phyloP scores from a whole-genome alignment of 345 rosid genomes.

The Pistacia integerrima region DNA sequence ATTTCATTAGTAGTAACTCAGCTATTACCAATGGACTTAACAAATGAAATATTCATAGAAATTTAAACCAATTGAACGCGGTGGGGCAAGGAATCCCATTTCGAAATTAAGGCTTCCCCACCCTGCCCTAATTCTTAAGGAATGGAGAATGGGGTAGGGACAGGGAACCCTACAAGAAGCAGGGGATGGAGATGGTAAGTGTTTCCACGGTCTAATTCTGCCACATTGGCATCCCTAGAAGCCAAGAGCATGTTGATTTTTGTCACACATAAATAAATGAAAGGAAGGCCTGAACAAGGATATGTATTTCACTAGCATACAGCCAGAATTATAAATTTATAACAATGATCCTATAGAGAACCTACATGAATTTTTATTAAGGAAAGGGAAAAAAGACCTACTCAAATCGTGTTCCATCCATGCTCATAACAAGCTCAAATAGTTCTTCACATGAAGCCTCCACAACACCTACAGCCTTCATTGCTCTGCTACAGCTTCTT shows the following conservation, averaged over 20 bases:
- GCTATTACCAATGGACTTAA: neutral
- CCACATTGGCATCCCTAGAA: too few relatives aligned
- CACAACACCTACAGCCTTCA: conserved; percentile 99
- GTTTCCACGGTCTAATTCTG: too few relatives aligned
- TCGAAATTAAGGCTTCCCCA: too few relatives aligned
- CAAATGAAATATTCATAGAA: too few relatives aligned
- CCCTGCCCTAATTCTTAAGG: neutral
- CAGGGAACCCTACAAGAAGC: too few relatives aligned
- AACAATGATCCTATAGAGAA: neutral
- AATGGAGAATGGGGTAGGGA: neutral
- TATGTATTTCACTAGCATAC: conserved; percentile 1
- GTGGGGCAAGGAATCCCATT: too few relatives aligned
- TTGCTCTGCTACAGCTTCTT: conserved; percentile 99
- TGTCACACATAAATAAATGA: neutral
- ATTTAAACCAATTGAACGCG: too few relatives aligned
- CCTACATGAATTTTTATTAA: neutral
- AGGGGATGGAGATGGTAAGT: too few relatives aligned
- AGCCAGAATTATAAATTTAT: neutral
- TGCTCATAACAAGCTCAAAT: conserved; percentile 98
- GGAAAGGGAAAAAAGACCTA: conserved; percentile 54
- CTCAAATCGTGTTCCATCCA: conserved; percentile 99
- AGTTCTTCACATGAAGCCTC: conserved; percentile 98
- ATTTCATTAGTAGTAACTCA: neutral
- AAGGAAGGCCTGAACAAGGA: neutral
- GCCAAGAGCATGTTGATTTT: neutral